Percentiles rank a stretch among this genome's conserved stretches.
Evolutionary conservation across 2,329 filamentous ascomycete genomes (phyloP).

Genomic region (Xylaria polymorpha): DNA sequence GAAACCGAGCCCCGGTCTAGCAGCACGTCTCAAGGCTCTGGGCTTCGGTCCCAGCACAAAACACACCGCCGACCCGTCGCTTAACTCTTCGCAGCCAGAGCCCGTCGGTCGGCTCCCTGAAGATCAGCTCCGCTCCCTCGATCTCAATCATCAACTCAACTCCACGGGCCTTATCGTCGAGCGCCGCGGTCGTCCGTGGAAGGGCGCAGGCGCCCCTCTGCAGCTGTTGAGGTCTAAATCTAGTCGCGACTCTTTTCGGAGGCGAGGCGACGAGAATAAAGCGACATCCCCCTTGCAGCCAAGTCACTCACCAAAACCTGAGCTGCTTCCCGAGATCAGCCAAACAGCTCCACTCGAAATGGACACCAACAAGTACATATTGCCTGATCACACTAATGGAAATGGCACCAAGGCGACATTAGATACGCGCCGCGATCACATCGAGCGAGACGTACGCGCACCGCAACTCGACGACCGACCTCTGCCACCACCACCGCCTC

Average conservation of each 20-base stretch:
- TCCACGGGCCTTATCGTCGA: slow-evolving; percentile 65
- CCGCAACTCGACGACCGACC: slow-evolving; percentile 52
- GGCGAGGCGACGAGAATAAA: slow-evolving; percentile 41
- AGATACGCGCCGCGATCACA: slow-evolving; percentile 67
- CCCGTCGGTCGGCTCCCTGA: slow-evolving; percentile 76
- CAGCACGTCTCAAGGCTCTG: slow-evolving; percentile 72
- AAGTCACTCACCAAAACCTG: slow-evolving; percentile 45
- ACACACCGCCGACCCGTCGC: slow-evolving; percentile 47
- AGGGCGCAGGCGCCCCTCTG: slow-evolving; percentile 69
- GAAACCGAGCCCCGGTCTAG: slow-evolving; percentile 72
- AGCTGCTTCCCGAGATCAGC: slow-evolving; percentile 64
- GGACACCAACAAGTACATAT: slow-evolving; percentile 79
- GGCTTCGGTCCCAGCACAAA: slow-evolving; percentile 65
- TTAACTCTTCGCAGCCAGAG: slow-evolving; percentile 52
- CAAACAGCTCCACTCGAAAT: slow-evolving; percentile 65
- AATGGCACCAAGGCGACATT: slow-evolving; percentile 73
- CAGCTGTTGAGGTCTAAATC: slow-evolving; percentile 49
- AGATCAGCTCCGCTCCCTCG: slow-evolving; percentile 75
- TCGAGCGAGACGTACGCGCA: slow-evolving; percentile 62
- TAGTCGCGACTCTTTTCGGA: slow-evolving; percentile 48
- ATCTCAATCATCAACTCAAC: slow-evolving; percentile 72
- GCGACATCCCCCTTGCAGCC: slow-evolving; percentile 29
- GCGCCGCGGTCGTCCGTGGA: slow-evolving; percentile 78
- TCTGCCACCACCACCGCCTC: slow-evolving; percentile 51
- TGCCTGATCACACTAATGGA: slow-evolving; percentile 76